Evolutionary conservation across 2,329 filamentous ascomycete genomes (phyloP), one percentile per base, ranked within the genome.

Genomic region (Diaporthe australafricana): DNA sequence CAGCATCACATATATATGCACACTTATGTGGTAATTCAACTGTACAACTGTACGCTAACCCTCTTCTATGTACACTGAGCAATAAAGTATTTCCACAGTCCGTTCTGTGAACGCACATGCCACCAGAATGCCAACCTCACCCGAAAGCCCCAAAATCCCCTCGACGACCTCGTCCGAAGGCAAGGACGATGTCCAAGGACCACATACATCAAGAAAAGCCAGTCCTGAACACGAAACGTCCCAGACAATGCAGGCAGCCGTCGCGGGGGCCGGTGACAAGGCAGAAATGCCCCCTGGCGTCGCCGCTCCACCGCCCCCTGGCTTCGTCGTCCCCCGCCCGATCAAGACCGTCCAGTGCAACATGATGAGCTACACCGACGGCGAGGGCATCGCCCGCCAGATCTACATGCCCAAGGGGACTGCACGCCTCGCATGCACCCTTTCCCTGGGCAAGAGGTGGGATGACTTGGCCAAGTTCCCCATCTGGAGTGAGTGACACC

Each of bases 361-460:
- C 20, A 30, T 22, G 38, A 40, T 56, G 48, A n/a, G 22, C n/a
- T 56, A 56, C 14, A 42, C 3, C 11, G 65, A 68, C 48, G 32
- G n/a, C 11, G 52, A 56, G 32, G 65, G 47, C 48, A 22, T 40
- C 42, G 2, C 30, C 45, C 62, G 22, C 25, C 11, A 42, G 35
- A 68, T 68, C 8, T 68, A 68, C 27, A 68, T 68, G 47, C 48
- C 48, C 20, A 68, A 56, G 16, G 65, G 65, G 5, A 56, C 65
- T 2, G 20, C 17, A 30, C 3, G 30, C 3, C 48, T 68, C 17
- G 47, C 65, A 3, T 12, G 22, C 8, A 22, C 17, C 17, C 3
- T 40, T 22, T 56, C 20, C 17, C 5, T 0, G 22, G 47, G 6
- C 17, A 56, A 42, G 14, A 68, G 47, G 14, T 56, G 27, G 8